phyloP scores from a whole-genome alignment of 2,329 filamentous ascomycete species.

The Catunica adiposa region DNA sequence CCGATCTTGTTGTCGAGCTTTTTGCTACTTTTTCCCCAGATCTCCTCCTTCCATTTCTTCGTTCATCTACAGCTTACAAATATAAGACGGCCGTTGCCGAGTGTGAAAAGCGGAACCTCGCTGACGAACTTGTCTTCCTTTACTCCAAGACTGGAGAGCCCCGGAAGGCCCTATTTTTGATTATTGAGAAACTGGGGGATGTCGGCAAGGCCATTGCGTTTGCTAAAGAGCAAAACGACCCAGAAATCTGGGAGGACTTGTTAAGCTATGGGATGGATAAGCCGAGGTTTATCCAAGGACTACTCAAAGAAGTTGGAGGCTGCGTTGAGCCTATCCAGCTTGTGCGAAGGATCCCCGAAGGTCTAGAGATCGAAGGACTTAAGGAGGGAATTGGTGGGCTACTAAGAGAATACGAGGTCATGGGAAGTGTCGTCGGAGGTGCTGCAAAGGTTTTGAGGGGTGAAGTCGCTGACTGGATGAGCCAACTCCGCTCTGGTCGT shows the following conservation, averaged over 20 bases:
- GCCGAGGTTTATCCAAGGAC: slow-evolving; percentile 76
- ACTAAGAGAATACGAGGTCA: slow-evolving; percentile 90
- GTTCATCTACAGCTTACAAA: slow-evolving; percentile 70
- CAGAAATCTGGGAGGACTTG: slow-evolving; percentile 86
- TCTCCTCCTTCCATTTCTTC: slow-evolving; percentile 74
- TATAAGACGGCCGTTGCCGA: slow-evolving; percentile 65
- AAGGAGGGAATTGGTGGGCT: slow-evolving; percentile 77
- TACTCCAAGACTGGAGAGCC: slow-evolving; percentile 91
- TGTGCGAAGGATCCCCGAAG: slow-evolving; percentile 78
- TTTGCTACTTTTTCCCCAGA: slow-evolving; percentile 72
- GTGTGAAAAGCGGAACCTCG: slow-evolving; percentile 66
- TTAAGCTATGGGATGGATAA: slow-evolving; percentile 97
- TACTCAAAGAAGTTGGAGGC: slow-evolving; percentile 87
- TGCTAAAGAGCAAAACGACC: slow-evolving; percentile 81
- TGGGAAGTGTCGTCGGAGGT: slow-evolving; percentile 78
- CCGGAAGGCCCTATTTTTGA: slow-evolving; percentile 77
- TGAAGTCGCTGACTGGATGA: slow-evolving; percentile 75
- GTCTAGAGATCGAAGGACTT: slow-evolving; percentile 79
- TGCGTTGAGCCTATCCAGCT: slow-evolving; percentile 84
- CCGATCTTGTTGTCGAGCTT: slow-evolving; percentile 69
- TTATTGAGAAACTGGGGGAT: slow-evolving; percentile 83
- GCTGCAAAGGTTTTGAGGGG: slow-evolving; percentile 74
- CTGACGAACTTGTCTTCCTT: slow-evolving; percentile 86
- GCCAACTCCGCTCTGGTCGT: slow-evolving; percentile 60
- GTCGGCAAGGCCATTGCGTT: slow-evolving; percentile 88